A percentile compares a stretch with the other conserved stretches of the same genome.
Conservation (phyloP, 768 basidiomycete species). For the Boletus patriciae region DNA sequence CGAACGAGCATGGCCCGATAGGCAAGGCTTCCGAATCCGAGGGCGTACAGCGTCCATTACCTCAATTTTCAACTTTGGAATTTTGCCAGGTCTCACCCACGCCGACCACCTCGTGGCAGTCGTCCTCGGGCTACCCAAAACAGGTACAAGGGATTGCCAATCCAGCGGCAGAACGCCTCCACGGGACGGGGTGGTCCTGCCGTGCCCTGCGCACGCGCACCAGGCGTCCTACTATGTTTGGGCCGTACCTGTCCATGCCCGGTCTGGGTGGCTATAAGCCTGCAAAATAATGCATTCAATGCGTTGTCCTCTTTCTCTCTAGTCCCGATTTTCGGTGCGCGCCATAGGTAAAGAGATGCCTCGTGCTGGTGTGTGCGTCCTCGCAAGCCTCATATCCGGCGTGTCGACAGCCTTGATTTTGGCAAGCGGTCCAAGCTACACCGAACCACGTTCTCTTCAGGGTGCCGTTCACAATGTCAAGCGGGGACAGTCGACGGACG, state of each 20-base stretch:
- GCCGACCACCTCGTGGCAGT: conserved; percentile 15
- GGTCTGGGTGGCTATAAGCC: conserved; percentile 25
- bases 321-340: conserved; percentile 6
- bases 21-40: conserved; percentile 9
- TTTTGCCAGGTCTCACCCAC: neutral
- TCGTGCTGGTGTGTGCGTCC: conserved; percentile 12
- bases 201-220: conserved; percentile 19
- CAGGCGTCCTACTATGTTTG: conserved; percentile 23
- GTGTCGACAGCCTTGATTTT: conserved; percentile 20
- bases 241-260: conserved; percentile 17
- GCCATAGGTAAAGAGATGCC: conserved; percentile 22
- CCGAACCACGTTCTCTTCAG: conserved; percentile 50
- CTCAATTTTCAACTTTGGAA: conserved; percentile 9
- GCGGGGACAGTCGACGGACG: conserved; percentile 61
- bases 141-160: conserved; percentile 1
- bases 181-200: conserved; percentile 20
- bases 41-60: conserved; percentile 22
- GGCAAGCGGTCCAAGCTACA: conserved; percentile 30
- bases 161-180: conserved; percentile 1
- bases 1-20: conserved; percentile 13
- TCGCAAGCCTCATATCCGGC: conserved; percentile 22
- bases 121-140: conserved; percentile 1
- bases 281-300: neutral
- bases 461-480: conserved; percentile 50
- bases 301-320: conserved; percentile 11